Base-by-base conservation (phyloP, 2,329 filamentous ascomycete genomes). In the Didymosphaeria variabile region DNA sequence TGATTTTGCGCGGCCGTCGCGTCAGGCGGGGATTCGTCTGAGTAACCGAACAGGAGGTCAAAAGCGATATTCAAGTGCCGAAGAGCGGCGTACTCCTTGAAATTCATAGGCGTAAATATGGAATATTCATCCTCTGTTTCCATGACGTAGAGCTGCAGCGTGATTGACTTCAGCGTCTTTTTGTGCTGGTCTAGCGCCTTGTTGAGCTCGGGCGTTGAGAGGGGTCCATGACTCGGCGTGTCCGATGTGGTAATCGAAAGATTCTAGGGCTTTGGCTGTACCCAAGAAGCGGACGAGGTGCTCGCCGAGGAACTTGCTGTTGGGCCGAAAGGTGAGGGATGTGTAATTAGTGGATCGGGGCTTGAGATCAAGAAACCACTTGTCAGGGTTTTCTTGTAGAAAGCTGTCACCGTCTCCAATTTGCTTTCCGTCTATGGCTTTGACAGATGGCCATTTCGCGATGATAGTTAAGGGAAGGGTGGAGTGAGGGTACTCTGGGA, bases 121-220 rank as follows among this genome's bases (percentile, higher is more conserved):
- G 9, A 23, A 10, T 38, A n/a, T 15, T 34, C 29, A 23, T 52
- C 19, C 6, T 51, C 31, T 5, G 3, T 1, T 38, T 26, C 32
- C n/a, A 5, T 15, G 19, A 15, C 32, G 32, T 23, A 6, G 19
- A 5, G 9, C 6, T 38, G n/a, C 2, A 52, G 32, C 6, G 19
- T 23, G 19, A 52, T 36, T 19, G 49, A 52, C 19, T 52, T 38
- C 19, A 52, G 49, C 21, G 49, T 52, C 15, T 38, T n/a, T 23
- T 52, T 52, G 6, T 52, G 32, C n/a, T 52, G 49, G 31, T 52
- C n/a, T 9, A 52, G 32, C 5, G 32, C 49, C 13, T 31, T 3
- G 9, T 3, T 23, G n/a, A 52, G 32, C 7, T 52, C 32, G 31
- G 8, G 9, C 31, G 49, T 52, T 21, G 49, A 38, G 19, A 52